A percentile compares a stretch with the other conserved stretches of the same genome.
These are phyloP conservation scores for Hyphopichia fennica DNA, from an alignment of 1,139 yeast species.

Conservation along the genomic window DNA sequence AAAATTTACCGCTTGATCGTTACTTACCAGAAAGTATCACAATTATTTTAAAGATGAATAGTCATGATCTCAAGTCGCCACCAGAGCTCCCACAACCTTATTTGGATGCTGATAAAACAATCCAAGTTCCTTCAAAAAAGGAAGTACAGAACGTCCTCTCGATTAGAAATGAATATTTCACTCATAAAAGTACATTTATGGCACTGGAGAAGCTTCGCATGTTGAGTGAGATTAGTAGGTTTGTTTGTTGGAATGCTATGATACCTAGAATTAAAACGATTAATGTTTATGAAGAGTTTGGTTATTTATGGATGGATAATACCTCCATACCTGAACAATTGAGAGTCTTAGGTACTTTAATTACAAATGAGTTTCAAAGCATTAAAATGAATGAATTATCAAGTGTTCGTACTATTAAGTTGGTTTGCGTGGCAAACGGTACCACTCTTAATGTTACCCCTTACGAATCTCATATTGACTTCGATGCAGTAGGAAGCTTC, in stretches of 20 bases:
- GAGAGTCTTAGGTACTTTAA: slow-evolving; percentile 17
- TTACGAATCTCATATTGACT: too few species aligned
- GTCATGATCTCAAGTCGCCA: slow-evolving; percentile 21
- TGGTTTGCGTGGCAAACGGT: not conserved
- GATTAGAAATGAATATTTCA: slow-evolving; percentile 36
- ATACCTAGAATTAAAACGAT: slow-evolving; percentile 16
- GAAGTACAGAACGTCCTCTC: slow-evolving; percentile 28
- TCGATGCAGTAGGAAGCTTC: not conserved
- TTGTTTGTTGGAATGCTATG: slow-evolving; percentile 38
- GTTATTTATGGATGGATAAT: slow-evolving; percentile 19
- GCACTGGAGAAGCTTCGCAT: slow-evolving; percentile 42
- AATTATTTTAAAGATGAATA: slow-evolving; percentile 16
- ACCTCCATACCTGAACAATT: slow-evolving; percentile 9
- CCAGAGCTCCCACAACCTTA: slow-evolving; percentile 45
- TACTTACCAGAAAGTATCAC: slow-evolving; percentile 19
- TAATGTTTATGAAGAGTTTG: slow-evolving; percentile 24
- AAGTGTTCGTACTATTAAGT: not conserved
- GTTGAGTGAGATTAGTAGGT: slow-evolving; percentile 34
- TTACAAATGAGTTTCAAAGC: slow-evolving; percentile 10
- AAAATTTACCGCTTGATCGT: slow-evolving; percentile 12
- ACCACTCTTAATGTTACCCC: not conserved
- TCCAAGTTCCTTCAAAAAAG: slow-evolving; percentile 34
- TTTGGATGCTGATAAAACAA: slow-evolving; percentile 35
- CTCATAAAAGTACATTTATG: slow-evolving; percentile 35
- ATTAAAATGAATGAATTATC: not conserved